phyloP scores from a whole-genome alignment of 768 basidiomycete genomes.

The Glaciozyma martinii region DNA sequence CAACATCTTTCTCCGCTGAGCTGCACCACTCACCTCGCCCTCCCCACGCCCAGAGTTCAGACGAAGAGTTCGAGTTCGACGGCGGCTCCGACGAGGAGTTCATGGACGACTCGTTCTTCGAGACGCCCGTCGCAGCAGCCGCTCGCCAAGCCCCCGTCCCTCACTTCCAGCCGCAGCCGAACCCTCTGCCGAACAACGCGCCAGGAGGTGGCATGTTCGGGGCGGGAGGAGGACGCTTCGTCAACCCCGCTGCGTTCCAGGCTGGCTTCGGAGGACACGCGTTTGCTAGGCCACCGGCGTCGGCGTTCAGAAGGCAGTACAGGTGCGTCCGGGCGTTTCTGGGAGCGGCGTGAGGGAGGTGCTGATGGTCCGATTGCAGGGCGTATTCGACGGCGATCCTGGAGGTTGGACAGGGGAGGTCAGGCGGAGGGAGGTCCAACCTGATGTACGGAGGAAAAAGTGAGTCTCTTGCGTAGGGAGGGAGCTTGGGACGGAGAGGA shows the following conservation, averaged over 20 bases:
- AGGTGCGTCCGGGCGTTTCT: background rate
- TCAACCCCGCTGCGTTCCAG: conserved; percentile 29
- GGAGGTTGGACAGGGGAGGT: conserved; percentile 33
- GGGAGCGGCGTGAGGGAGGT: too few species aligned
- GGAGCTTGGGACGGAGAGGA: background rate
- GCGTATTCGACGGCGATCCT: conserved; percentile 41
- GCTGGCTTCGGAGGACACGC: conserved; percentile 32
- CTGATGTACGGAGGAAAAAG: conserved; percentile 96
- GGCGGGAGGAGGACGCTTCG: conserved; percentile 9
- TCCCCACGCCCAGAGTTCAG: background rate
- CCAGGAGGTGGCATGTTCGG: background rate
- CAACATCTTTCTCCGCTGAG: too few species aligned
- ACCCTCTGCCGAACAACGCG: background rate
- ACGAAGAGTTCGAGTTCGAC: conserved; percentile 27
- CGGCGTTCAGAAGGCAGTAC: conserved; percentile 74
- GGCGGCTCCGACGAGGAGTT: conserved; percentile 26
- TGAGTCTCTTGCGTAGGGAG: conserved; percentile 36
- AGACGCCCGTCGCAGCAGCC: background rate
- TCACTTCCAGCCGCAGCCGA: background rate
- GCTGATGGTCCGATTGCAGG: conserved; percentile 45
- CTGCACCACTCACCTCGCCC: too few species aligned
- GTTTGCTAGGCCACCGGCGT: conserved; percentile 44
- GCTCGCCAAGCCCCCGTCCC: background rate
- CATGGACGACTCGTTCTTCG: conserved; percentile 19
- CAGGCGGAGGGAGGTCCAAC: conserved; percentile 65